phyloP scores from a whole-genome alignment of 2,329 filamentous ascomycete species.

The Hypoxylon sp. region DNA sequence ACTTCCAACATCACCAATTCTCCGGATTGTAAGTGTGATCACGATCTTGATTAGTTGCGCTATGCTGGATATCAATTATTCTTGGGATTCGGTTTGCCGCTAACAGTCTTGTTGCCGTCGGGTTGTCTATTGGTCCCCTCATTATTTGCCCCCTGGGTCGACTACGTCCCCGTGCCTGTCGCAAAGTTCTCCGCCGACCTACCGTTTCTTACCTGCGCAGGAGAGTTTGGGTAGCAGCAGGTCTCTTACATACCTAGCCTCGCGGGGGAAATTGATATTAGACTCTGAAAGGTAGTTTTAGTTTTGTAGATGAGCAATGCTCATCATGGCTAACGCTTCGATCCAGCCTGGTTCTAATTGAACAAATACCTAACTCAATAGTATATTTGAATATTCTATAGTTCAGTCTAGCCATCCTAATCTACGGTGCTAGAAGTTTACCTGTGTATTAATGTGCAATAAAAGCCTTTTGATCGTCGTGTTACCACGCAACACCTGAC shows the following conservation, averaged over 20 bases:
- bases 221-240: no score
- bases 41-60: conserved; percentile 36
- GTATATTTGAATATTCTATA: neutral
- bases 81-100: conserved; percentile 14
- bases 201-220: neutral
- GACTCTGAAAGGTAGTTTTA: neutral
- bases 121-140: neutral
- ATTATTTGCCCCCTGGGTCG: neutral
- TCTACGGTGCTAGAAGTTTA: neutral
- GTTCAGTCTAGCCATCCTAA: no score
- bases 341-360: neutral
- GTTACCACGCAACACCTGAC: conserved; percentile 22
- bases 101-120: conserved; percentile 16
- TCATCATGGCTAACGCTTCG: neutral
- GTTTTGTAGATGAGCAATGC: neutral
- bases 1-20: conserved; percentile 37
- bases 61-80: conserved; percentile 1
- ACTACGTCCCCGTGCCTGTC: neutral
- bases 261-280: neutral
- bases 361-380: no score
- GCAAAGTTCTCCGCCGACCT: neutral
- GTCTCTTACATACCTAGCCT: neutral
- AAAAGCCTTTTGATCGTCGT: conserved; percentile 17
- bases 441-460: neutral
- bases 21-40: conserved; percentile 38